Percentiles rank a stretch among this genome's conserved stretches.
phyloP scores from a whole-genome alignment of 129 eudicot genomes.

The Saussurea involucrata region DNA sequence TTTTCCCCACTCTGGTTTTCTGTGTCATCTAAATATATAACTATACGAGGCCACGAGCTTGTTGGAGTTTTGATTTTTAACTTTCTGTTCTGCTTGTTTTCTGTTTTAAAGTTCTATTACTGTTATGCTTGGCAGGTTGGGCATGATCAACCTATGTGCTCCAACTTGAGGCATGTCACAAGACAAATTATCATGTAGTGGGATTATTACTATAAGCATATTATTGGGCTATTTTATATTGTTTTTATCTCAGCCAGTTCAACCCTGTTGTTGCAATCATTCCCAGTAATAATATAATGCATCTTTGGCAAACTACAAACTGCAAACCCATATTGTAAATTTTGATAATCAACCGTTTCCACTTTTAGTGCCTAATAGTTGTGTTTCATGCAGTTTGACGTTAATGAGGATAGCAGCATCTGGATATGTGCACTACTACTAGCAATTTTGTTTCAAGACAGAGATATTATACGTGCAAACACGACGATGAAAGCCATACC shows the following conservation, averaged over 20 bases:
- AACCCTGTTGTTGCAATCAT: too few relatives aligned
- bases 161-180: neutral
- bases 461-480: constrained; percentile 84
- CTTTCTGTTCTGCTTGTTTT: neutral
- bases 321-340: neutral
- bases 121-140: neutral
- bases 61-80: neutral
- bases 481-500: constrained; percentile 86
- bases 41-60: neutral
- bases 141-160: neutral
- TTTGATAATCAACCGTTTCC: neutral
- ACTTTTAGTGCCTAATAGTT: neutral
- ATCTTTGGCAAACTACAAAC: neutral
- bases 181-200: neutral
- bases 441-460: constrained; percentile 82
- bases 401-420: constrained; percentile 72
- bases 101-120: neutral
- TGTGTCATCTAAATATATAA: neutral
- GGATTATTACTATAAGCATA: neutral
- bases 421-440: constrained; percentile 82
- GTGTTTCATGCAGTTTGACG: constrained; percentile 48
- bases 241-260: neutral
- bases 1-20: neutral
- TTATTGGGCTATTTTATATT: neutral
- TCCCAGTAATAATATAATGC: neutral